Evolutionary conservation across 2,329 filamentous ascomycete genomes (phyloP).

Genomic region (Aspergillus sp.): DNA sequence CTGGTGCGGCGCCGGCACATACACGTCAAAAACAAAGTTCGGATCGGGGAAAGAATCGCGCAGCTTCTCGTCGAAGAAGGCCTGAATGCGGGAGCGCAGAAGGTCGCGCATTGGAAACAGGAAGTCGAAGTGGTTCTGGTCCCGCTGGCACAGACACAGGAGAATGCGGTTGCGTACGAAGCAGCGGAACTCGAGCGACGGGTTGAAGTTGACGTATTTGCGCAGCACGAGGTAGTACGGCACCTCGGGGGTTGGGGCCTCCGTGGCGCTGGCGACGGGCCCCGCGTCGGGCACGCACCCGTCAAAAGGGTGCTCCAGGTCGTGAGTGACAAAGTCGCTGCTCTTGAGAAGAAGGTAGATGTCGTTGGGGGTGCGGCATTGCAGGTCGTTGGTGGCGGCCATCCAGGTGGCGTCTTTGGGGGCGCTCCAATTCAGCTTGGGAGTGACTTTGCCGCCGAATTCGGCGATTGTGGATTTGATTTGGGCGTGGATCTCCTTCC

Average conservation of each 20-base stretch:
- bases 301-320: conserved; percentile 90
- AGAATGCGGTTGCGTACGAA: conserved; percentile 83
- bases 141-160: conserved; percentile 81
- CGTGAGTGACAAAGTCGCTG: conserved; percentile 91
- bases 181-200: conserved; percentile 89
- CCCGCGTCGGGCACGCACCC: conserved; percentile 55
- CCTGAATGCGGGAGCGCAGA: conserved; percentile 66
- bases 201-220: conserved; percentile 84
- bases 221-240: conserved; percentile 80
- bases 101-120: conserved; percentile 65
- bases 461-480: conserved; percentile 77
- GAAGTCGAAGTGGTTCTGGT: conserved; percentile 88
- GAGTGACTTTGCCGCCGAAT: conserved; percentile 80
- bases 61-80: conserved; percentile 75
- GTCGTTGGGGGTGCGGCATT: conserved; percentile 84
- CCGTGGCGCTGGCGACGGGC: conserved; percentile 12
- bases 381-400: conserved; percentile 79
- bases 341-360: conserved; percentile 92
- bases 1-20: conserved; percentile 74
- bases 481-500: conserved; percentile 70
- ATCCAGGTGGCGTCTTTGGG: conserved; percentile 98
- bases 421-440: conserved; percentile 96
- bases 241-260: conserved; percentile 46
- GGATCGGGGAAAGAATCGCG: conserved; percentile 77
- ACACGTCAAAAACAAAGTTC: conserved; percentile 88